Evolutionary conservation across 2,329 filamentous ascomycete genomes (phyloP), one percentile per base, ranked within the genome.

Genomic region (Corniculantispora saksenae): DNA sequence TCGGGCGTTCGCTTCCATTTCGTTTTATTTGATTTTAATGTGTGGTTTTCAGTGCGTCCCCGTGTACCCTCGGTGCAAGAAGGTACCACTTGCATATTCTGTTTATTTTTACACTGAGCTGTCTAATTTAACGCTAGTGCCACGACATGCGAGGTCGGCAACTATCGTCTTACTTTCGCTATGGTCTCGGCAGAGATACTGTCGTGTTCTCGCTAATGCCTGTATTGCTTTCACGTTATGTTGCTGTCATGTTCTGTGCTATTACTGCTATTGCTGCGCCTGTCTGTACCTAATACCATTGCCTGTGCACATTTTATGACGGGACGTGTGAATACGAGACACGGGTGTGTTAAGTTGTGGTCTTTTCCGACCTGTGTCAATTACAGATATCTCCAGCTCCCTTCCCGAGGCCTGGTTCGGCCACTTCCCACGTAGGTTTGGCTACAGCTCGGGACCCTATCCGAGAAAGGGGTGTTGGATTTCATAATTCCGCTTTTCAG

Each of bases 41-140:
- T 48, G 38, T 32, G 7, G n/a, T 43, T 63, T 21, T 50, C 9
- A 12, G 21, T 51, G 53, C 43, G 51, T 38, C 60, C 38, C 51
- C 40, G n/a, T 62, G 51, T 25, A 43, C 35, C 57, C n/a, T 60
- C 57, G 47, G 32, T 13, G 35, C 32, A 51, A 45, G 15, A 29
- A 21, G 38, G 45, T 40, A 15, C 58, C 32, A 38, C 47, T 53
- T 29, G 21, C 29, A 19, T 25, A 5, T 29, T 27, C 29, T 17
- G 10, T 8, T 45, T 61, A 29, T 55, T 47, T 55, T 23, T 45
- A 38, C 45, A 43, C 38, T 38, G 53, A 13, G 8, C 17, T 25
- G 43, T 55, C 50, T 63, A 56, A 63, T 56, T 56, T 56, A 40
- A 56, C 21, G 45, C 43, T 56, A 48, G 61, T 63, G 51, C 51